These are phyloP conservation scores for Aspergillus udagawae DNA, from an alignment of 2,329 filamentous ascomycete genomes.

Conservation along the genomic window DNA sequence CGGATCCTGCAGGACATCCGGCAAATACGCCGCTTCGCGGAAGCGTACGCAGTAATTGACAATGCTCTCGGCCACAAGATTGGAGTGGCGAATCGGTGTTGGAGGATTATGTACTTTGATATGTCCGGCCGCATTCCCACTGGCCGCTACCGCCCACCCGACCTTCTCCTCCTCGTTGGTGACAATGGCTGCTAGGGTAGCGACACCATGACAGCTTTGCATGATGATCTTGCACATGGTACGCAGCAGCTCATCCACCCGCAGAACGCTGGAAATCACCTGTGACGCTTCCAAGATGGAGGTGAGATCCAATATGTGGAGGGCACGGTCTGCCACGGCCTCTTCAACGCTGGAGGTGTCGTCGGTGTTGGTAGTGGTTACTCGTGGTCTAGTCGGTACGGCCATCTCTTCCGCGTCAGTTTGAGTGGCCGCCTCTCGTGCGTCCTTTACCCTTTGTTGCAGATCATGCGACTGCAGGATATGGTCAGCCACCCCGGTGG, in stretches of 20 bases:
- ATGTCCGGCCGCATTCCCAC: slow-evolving; percentile 30
- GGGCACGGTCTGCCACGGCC: slow-evolving; percentile 36
- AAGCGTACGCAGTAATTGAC: slow-evolving; percentile 61
- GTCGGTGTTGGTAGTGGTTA: too few species aligned
- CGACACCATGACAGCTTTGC: slow-evolving; percentile 58
- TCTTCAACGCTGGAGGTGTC: too few species aligned
- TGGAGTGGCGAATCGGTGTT: too few species aligned
- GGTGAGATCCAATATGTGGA: slow-evolving; percentile 61
- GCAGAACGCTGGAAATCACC: slow-evolving; percentile 61
- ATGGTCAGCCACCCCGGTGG: too few species aligned
- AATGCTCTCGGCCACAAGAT: slow-evolving; percentile 52
- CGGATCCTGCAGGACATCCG: slow-evolving; percentile 62
- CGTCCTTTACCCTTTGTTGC: too few species aligned
- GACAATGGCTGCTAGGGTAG: slow-evolving; percentile 54
- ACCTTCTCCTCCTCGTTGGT: slow-evolving; percentile 57
- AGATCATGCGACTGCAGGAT: too few species aligned
- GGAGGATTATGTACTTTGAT: too few species aligned
- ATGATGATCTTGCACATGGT: slow-evolving; percentile 64
- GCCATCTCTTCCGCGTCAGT: too few species aligned
- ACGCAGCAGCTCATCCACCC: slow-evolving; percentile 58
- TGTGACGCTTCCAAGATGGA: slow-evolving; percentile 63
- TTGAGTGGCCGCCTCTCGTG: too few species aligned
- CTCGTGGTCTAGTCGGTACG: too few species aligned
- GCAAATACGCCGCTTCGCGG: slow-evolving; percentile 59
- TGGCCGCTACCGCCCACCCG: slow-evolving; percentile 56